Percentiles rank a stretch among this genome's conserved stretches.
Evolutionary conservation across 2,329 filamentous ascomycete genomes (phyloP).

Genomic region (Xylaria polymorpha): DNA sequence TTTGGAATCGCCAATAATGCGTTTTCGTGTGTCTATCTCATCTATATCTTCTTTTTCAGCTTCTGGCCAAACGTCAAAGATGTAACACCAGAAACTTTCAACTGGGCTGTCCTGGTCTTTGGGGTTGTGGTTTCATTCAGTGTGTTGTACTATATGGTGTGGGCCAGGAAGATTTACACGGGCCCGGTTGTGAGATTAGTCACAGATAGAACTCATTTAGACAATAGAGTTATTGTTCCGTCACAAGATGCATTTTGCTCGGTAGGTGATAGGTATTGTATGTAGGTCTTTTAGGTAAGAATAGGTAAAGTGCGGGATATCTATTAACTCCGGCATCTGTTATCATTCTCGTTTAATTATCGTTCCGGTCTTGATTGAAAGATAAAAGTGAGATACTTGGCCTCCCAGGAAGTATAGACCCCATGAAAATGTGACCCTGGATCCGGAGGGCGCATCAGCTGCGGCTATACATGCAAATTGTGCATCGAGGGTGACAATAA

Average conservation of each 20-base stretch:
- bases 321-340: neutral
- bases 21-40: slow-evolving; percentile 40
- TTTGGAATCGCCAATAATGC: slow-evolving; percentile 42
- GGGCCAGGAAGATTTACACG: slow-evolving; percentile 42
- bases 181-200: slow-evolving; percentile 39
- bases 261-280: neutral
- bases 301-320: neutral
- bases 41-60: slow-evolving; percentile 45
- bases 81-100: slow-evolving; percentile 43
- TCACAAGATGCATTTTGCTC: neutral
- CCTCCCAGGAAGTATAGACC: neutral
- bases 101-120: slow-evolving; percentile 43
- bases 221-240: neutral
- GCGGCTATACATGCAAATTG: neutral
- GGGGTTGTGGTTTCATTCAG: slow-evolving; percentile 42
- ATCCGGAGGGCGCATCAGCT: neutral
- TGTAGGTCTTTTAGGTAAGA: neutral
- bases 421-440: neutral
- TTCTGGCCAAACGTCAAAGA: slow-evolving; percentile 43
- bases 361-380: neutral
- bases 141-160: slow-evolving; percentile 44
- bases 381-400: neutral
- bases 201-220: slow-evolving; percentile 9
- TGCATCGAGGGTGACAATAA: neutral
- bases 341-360: neutral